These are phyloP conservation scores for Thecaphora thlaspeos DNA, from an alignment of 1,284 basidiomycete genomes.

Conservation along the genomic window DNA sequence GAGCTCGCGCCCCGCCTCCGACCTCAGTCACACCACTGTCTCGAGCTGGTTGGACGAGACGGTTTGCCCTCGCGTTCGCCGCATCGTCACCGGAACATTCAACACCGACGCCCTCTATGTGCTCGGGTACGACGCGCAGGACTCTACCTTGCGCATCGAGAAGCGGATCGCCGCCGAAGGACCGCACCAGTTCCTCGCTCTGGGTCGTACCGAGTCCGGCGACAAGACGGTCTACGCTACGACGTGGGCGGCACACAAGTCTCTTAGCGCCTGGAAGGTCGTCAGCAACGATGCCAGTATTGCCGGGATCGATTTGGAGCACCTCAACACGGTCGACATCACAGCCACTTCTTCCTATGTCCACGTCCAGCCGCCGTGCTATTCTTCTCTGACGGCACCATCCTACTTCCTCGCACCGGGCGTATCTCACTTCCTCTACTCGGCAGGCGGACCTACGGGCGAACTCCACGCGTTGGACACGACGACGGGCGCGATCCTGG, in stretches of 20 bases:
- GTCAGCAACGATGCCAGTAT: neutral
- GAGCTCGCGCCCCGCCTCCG: too few species aligned
- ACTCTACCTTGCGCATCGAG: conserved; percentile 12
- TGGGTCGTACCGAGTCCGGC: conserved; percentile 7
- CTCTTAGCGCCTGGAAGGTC: conserved; percentile 41
- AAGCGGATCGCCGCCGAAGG: conserved; percentile 21
- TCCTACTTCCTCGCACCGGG: conserved; percentile 27
- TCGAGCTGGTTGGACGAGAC: neutral
- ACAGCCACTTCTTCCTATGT: conserved; percentile 51
- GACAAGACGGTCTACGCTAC: conserved; percentile 42
- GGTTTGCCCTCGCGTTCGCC: conserved; percentile 18
- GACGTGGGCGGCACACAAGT: conserved; percentile 32
- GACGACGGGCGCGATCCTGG: conserved; percentile 25
- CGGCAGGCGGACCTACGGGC: conserved; percentile 50
- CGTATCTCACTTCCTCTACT: conserved; percentile 20
- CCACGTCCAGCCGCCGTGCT: conserved; percentile 36
- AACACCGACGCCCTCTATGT: conserved; percentile 42
- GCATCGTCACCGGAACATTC: conserved; percentile 46
- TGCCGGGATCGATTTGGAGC: neutral
- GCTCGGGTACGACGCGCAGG: conserved; percentile 32
- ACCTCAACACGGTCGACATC: conserved; percentile 10
- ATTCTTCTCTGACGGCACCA: conserved; percentile 18
- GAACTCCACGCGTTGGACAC: conserved; percentile 38
- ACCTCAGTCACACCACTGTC: too few species aligned
- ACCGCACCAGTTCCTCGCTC: conserved; percentile 43